phyloP scores from a whole-genome alignment of 2,329 filamentous ascomycete species.

The Colletotrichum endophyticum region DNA sequence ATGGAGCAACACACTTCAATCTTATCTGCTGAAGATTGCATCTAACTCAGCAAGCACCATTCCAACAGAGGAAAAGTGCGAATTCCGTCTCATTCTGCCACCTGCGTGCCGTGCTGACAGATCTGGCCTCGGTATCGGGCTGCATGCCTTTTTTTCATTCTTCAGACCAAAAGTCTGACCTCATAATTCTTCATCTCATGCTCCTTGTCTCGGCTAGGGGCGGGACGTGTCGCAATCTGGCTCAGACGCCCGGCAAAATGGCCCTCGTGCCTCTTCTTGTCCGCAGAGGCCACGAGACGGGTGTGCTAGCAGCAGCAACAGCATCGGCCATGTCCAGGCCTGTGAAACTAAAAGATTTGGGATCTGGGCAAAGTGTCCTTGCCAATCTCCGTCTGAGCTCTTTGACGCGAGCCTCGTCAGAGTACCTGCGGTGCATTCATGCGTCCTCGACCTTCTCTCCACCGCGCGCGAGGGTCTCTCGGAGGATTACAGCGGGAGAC shows the following conservation, averaged over 20 bases:
- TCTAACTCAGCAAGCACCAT: not conserved
- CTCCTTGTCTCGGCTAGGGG: not conserved
- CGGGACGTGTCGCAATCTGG: not conserved
- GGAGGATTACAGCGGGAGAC: not conserved
- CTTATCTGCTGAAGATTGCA: not conserved
- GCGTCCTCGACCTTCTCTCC: not conserved
- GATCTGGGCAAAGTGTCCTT: not conserved
- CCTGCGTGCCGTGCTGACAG: not conserved
- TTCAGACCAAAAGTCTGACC: not conserved
- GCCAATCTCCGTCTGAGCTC: not conserved
- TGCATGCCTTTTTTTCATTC: not conserved
- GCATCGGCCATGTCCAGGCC: not conserved
- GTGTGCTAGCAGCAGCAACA: not conserved
- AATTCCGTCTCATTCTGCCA: not conserved
- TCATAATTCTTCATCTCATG: conserved; percentile 7
- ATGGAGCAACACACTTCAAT: not conserved
- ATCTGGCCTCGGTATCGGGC: not conserved
- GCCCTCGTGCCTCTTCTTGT: not conserved
- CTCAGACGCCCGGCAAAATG: not conserved
- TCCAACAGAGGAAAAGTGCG: not conserved
- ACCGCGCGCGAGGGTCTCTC: not conserved
- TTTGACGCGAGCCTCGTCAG: conserved; percentile 14
- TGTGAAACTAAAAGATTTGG: not conserved
- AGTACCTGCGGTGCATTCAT: conserved; percentile 7
- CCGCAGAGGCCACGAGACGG: not conserved